Conservation (phyloP, 2,329 filamentous ascomycete genomes). For the Alternaria novae-zelandiae region DNA sequence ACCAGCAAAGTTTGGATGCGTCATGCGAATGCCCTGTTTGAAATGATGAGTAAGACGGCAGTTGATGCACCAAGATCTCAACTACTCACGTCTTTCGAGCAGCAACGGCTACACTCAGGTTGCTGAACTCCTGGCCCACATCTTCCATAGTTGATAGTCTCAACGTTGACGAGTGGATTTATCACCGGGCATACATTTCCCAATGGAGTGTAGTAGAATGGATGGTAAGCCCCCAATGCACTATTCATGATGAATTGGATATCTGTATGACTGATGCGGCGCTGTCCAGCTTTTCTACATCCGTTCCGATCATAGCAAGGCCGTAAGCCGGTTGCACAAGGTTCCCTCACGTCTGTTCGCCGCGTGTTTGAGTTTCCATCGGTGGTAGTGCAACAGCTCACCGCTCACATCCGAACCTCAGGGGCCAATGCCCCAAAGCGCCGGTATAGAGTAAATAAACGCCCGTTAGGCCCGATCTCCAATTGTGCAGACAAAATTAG, state of each 20-base stretch:
- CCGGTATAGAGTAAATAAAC: neutral
- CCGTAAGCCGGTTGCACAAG: neutral
- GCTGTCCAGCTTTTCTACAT: neutral
- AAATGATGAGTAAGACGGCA: neutral
- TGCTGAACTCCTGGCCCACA: constrained; percentile 1
- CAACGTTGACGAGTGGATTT: neutral
- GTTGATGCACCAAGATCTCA: neutral
- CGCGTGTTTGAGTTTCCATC: neutral
- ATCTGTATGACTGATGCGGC: neutral
- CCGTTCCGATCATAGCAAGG: neutral
- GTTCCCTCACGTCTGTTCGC: neutral
- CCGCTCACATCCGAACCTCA: neutral
- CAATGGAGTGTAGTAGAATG: neutral
- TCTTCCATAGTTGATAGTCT: neutral
- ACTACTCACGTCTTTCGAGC: neutral
- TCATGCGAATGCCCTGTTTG: neutral
- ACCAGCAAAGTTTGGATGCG: neutral
- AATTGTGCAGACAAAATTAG: neutral
- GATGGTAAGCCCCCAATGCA: neutral
- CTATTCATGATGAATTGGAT: neutral
- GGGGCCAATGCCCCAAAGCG: neutral
- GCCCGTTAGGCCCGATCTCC: neutral
- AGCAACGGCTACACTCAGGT: neutral
- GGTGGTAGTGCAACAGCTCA: neutral
- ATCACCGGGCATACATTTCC: neutral